phyloP scores from a whole-genome alignment of 306 rosid species.

The Fagus crenata region DNA sequence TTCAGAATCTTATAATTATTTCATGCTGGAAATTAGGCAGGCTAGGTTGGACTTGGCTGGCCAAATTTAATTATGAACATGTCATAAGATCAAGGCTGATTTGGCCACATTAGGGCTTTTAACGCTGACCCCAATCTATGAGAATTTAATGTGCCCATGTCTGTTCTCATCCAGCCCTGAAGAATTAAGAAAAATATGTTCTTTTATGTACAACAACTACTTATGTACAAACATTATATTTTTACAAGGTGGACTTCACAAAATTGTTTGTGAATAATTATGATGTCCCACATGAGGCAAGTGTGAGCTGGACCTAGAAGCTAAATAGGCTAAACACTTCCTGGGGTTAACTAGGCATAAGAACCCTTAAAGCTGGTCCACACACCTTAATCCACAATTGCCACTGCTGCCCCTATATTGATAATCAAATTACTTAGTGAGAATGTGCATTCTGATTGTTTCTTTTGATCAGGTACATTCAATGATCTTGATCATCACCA shows the following conservation, averaged over 20 bases:
- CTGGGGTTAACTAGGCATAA: background rate
- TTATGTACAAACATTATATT: background rate
- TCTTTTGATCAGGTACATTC: slow-evolving; percentile 67
- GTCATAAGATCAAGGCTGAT: background rate
- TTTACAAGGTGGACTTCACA: background rate
- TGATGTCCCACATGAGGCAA: background rate
- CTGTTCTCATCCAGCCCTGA: background rate
- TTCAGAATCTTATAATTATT: slow-evolving; percentile 13
- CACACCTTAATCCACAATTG: background rate
- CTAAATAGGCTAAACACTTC: background rate
- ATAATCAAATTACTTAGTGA: background rate
- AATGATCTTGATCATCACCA: slow-evolving; percentile 95
- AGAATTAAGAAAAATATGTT: background rate
- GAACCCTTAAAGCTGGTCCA: background rate
- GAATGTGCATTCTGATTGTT: background rate
- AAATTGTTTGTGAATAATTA: background rate
- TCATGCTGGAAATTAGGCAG: background rate
- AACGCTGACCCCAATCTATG: no score
- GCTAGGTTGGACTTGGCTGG: slow-evolving; percentile 4
- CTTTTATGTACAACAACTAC: background rate
- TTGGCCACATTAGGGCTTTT: background rate
- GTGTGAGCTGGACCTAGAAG: slow-evolving; percentile 2
- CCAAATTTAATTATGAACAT: slow-evolving; percentile 8
- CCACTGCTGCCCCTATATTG: background rate
- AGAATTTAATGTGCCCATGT: background rate